phyloP scores from a whole-genome alignment of 2,329 filamentous ascomycete genomes.

The Fusarium acutatum region DNA sequence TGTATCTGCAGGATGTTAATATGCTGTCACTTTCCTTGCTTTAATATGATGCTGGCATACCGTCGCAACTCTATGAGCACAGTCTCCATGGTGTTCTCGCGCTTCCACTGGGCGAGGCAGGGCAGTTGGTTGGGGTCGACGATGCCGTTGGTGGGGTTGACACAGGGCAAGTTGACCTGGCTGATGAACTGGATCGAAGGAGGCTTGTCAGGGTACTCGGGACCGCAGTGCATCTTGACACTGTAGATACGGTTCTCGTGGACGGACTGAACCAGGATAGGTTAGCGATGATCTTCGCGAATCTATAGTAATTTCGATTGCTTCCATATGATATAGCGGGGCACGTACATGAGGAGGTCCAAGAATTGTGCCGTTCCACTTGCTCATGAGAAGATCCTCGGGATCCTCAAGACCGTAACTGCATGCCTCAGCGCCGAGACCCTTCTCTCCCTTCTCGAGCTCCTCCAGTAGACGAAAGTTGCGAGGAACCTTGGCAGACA shows the following conservation, averaged over 20 bases:
- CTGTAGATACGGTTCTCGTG: conserved; percentile 99
- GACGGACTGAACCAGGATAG: conserved; percentile 69
- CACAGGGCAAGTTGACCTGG: conserved; percentile 95
- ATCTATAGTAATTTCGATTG: background rate
- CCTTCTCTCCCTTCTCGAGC: conserved; percentile 99
- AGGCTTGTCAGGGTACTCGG: conserved; percentile 86
- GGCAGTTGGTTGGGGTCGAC: conserved; percentile 86
- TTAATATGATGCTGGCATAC: conserved; percentile 51
- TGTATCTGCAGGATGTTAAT: conserved; percentile 68
- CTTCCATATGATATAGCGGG: background rate
- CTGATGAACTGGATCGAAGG: conserved; percentile 93
- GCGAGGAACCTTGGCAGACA: conserved; percentile 75
- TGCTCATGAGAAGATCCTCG: conserved; percentile 94
- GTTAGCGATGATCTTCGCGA: conserved; percentile 10
- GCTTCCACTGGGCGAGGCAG: conserved; percentile 89
- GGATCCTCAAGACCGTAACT: conserved; percentile 95
- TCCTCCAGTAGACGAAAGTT: conserved; percentile 98
- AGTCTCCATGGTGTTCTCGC: conserved; percentile 95
- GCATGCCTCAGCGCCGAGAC: conserved; percentile 93
- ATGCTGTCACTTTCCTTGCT: background rate
- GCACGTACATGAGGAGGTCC: conserved; percentile 88
- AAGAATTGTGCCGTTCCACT: conserved; percentile 98
- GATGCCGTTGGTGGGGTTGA: conserved; percentile 80
- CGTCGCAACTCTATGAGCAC: conserved; percentile 86
- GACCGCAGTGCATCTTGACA: conserved; percentile 93